Percentiles rank a stretch among this genome's conserved stretches.
These are phyloP conservation scores for Apiospora pterosperma DNA, from an alignment of 2,329 filamentous ascomycete species.

Conservation along the genomic window DNA sequence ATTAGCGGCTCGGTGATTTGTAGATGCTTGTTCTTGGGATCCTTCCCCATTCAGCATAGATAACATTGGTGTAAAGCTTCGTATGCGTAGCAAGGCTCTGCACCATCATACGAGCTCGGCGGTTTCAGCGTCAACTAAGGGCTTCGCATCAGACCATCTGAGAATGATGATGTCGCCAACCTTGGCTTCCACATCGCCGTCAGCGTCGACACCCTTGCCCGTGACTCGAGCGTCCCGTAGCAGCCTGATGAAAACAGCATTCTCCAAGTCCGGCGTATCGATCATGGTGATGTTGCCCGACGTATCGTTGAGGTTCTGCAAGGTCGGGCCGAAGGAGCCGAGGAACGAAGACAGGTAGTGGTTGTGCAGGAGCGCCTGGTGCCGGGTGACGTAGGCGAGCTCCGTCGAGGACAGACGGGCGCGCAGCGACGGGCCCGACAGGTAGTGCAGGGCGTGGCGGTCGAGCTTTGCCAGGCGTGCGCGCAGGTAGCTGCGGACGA, in stretches of 20 bases:
- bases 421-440: conserved; percentile 52
- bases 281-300: conserved; percentile 91
- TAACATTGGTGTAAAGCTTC: not conserved
- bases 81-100: not conserved
- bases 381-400: conserved; percentile 75
- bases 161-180: conserved; percentile 67
- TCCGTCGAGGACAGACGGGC: conserved; percentile 73
- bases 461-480: conserved; percentile 90
- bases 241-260: conserved; percentile 79
- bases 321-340: conserved; percentile 69
- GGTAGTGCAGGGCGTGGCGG: conserved; percentile 70
- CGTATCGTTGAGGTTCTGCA: conserved; percentile 88
- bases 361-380: conserved; percentile 78
- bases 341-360: conserved; percentile 89
- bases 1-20: not conserved
- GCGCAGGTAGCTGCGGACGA: conserved; percentile 79
- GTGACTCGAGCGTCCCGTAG: conserved; percentile 57
- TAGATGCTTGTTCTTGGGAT: not conserved
- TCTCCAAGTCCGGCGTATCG: conserved; percentile 77
- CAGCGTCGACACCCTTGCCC: conserved; percentile 61
- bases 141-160: conserved; percentile 71
- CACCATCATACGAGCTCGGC: conserved; percentile 55
- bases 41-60: not conserved
- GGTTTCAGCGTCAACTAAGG: conserved; percentile 49
- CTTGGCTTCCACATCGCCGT: conserved; percentile 55